Evolutionary conservation across 73 alveolate species (phyloP).

Genomic region (Paramecium octaurelia): DNA sequence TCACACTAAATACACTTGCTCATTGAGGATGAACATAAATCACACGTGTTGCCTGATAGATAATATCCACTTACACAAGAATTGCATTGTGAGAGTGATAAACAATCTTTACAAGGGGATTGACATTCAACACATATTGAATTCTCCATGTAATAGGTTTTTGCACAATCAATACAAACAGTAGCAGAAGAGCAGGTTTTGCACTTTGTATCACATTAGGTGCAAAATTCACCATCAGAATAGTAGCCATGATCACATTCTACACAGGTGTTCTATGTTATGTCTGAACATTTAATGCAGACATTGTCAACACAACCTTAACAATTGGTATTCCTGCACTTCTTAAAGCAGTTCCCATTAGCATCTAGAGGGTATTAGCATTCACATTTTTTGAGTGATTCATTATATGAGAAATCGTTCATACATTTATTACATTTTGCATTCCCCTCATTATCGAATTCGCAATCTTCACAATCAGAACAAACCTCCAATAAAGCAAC

Average conservation of each 20-base stretch:
- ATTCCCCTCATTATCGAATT: neutral
- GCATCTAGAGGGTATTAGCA: neutral
- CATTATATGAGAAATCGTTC: neutral
- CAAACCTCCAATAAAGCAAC: neutral
- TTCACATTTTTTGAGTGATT: neutral
- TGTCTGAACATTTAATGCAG: neutral
- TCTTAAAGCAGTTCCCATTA: neutral
- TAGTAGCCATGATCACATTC: neutral
- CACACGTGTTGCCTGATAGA: neutral
- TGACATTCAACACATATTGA: neutral
- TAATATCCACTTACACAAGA: neutral
- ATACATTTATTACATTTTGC: neutral
- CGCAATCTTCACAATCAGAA: neutral
- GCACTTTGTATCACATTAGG: neutral
- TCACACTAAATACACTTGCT: neutral
- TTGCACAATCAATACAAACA: neutral
- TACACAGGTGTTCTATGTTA: neutral
- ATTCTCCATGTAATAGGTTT: neutral
- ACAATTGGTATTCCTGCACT: neutral
- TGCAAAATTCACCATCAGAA: neutral
- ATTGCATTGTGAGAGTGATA: neutral
- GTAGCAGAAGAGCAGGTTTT: neutral
- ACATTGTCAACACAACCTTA: neutral
- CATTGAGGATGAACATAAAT: neutral
- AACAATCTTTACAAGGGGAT: neutral